Base-by-base conservation (phyloP, 805 yeast species). In the Saturnispora ahearnii region DNA sequence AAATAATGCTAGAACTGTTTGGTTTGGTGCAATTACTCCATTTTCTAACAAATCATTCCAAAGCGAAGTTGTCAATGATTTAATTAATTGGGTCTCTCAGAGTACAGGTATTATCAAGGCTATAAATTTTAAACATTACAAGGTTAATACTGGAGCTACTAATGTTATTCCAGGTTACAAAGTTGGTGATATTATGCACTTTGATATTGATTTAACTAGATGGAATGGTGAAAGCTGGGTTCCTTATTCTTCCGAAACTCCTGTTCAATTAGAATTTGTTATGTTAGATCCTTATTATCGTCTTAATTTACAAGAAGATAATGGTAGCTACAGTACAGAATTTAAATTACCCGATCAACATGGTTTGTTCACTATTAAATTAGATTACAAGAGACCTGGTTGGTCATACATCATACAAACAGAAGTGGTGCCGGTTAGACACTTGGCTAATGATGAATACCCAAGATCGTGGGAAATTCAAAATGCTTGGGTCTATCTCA, bases 221-320 rank as follows among this genome's bases (percentile, higher is more conserved):
- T 70, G 70, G 62, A 58, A 70, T 44, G 79, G 77, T 36, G 57
- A 61, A n/a, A 45, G 67, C 48, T 93, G 96, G 96, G 71, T 63
- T 12, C 95, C 96, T 30, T 88, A 66, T 33, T 26, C 22, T 32
- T 41, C 54, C 4, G 65, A 62, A 6, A 72, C 71, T 37, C 74
- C 77, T 46, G 64, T 87, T 50, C 99, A 93, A 69, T 71, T 93
- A 50, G 90, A 88, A 60, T 80, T 89, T 65, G 79, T 77, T 60
- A 83, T 93, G 91, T 77, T 93, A 55, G 98, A 93, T 64, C 99
- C 99, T 41, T 93, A 91, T 71, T 89, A 89, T 63, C 81, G 99
- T 62, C 63, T 91, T 51, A 80, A 75, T 53, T 69, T 93, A 60
- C 57, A 65, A 18, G 72, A 75, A 29, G 72, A 72, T 9, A 49